Evolutionary conservation across 345 rosid genomes (phyloP).

Genomic region (Erodium maritimum): DNA sequence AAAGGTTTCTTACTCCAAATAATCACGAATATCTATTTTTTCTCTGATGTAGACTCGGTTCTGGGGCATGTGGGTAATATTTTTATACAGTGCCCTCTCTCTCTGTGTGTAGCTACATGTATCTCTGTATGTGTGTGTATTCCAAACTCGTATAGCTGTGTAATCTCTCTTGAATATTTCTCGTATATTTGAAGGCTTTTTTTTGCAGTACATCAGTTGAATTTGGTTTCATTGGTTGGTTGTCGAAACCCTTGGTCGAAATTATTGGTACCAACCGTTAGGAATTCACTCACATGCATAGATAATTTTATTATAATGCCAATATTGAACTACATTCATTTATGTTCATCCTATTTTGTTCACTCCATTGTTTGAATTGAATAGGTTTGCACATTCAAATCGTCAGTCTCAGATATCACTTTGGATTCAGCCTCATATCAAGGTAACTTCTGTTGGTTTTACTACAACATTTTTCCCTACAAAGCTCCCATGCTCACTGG

Average conservation of each 20-base stretch:
- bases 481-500: slow-evolving; percentile 12
- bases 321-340: slow-evolving; percentile 6
- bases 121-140: background rate
- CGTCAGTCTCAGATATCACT: slow-evolving; percentile 74
- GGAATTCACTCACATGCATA: background rate
- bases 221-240: background rate
- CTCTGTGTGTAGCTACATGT: background rate
- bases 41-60: background rate
- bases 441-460: slow-evolving; percentile 32
- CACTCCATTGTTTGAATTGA: slow-evolving; percentile 14
- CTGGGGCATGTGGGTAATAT: background rate
- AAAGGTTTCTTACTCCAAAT: background rate
- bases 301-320: background rate
- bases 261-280: no score
- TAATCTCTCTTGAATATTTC: background rate
- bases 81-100: background rate
- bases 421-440: slow-evolving; percentile 86
- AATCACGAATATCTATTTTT: background rate
- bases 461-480: slow-evolving; percentile 7
- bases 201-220: no score
- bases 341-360: slow-evolving; percentile 5
- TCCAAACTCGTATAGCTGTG: background rate
- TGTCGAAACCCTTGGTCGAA: background rate
- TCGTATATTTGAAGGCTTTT: no score
- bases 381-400: slow-evolving; percentile 64